A percentile compares a stretch with the other conserved stretches of the same genome.
These are phyloP conservation scores for Eimeria falciformis DNA, from an alignment of 169 alveolate species.

Conservation along the genomic window DNA sequence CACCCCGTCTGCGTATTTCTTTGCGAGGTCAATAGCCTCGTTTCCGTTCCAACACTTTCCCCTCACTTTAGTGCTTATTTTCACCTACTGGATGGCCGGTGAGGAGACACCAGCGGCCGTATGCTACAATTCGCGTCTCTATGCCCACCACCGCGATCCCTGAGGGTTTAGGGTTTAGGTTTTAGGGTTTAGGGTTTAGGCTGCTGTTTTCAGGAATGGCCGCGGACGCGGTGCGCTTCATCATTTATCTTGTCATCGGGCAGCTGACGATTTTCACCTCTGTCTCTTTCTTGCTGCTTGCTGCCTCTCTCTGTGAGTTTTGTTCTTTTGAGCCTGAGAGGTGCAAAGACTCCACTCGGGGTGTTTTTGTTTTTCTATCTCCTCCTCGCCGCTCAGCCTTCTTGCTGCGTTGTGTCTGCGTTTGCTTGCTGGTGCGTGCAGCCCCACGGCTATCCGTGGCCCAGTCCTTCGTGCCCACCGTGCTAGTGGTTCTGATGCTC, in stretches of 20 bases:
- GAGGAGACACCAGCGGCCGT: too few species aligned
- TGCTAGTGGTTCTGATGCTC: slow-evolving; percentile 46
- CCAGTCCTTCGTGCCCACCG: slow-evolving; percentile 61
- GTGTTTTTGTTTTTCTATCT: too few species aligned
- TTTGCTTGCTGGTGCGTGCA: too few species aligned
- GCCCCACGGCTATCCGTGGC: slow-evolving; percentile 72
- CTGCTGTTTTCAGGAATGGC: slow-evolving; percentile 1
- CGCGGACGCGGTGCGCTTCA: slow-evolving; percentile 4
- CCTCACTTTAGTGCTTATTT: background rate
- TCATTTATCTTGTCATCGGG: slow-evolving; percentile 33
- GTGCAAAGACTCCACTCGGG: too few species aligned
- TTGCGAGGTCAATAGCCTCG: slow-evolving; percentile 67
- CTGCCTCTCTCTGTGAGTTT: slow-evolving; percentile 40
- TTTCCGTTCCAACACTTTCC: slow-evolving; percentile 67
- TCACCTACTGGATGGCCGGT: slow-evolving; percentile 75
- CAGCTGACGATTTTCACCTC: slow-evolving; percentile 61
- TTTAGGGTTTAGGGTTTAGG: too few species aligned
- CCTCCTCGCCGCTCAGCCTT: too few species aligned
- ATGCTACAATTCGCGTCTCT: too few species aligned
- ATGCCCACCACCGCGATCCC: too few species aligned
- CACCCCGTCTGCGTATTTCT: slow-evolving; percentile 51
- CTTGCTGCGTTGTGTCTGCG: too few species aligned
- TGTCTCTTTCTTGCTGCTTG: slow-evolving; percentile 29
- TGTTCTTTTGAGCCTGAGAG: background rate
- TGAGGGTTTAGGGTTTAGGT: background rate